A percentile compares a stretch with the other conserved stretches of the same genome.
Evolutionary conservation across 2,329 filamentous ascomycete species (phyloP).

Genomic region (Fusarium circinatum): DNA sequence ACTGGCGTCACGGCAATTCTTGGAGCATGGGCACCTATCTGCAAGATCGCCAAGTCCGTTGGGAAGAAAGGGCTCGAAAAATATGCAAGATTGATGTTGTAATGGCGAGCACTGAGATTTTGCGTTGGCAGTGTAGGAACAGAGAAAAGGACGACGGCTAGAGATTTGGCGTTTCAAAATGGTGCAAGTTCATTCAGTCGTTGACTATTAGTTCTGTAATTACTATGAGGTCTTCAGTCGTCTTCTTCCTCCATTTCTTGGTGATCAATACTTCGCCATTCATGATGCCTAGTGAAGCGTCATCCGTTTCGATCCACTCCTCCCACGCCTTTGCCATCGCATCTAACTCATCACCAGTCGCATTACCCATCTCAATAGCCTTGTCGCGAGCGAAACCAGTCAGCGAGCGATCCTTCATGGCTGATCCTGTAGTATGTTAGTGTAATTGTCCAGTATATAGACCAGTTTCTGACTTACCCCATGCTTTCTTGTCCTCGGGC

Average conservation of each 20-base stretch:
- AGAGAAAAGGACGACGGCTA: not conserved
- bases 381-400: slow-evolving; percentile 40
- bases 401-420: slow-evolving; percentile 42
- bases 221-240: not conserved
- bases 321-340: slow-evolving; percentile 45
- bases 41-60: slow-evolving; percentile 52
- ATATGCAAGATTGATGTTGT: slow-evolving; percentile 50
- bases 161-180: not conserved
- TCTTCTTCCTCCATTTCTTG: slow-evolving; percentile 19
- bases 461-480: slow-evolving; percentile 35
- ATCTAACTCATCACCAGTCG: slow-evolving; percentile 41
- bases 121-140: not conserved
- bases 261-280: slow-evolving; percentile 45
- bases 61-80: not conserved
- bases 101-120: slow-evolving; percentile 50
- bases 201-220: not conserved
- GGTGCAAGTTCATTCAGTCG: not conserved
- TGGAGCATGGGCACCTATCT: slow-evolving; percentile 47
- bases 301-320: slow-evolving; percentile 41
- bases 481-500: slow-evolving; percentile 37
- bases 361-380: slow-evolving; percentile 41
- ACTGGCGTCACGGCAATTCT: slow-evolving; percentile 46
- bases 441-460: accelerated
- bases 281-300: slow-evolving; percentile 45
- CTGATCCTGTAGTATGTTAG: slow-evolving; percentile 32